phyloP scores from a whole-genome alignment of 805 yeast species.

The Wickerhamomyces xylosicus region DNA sequence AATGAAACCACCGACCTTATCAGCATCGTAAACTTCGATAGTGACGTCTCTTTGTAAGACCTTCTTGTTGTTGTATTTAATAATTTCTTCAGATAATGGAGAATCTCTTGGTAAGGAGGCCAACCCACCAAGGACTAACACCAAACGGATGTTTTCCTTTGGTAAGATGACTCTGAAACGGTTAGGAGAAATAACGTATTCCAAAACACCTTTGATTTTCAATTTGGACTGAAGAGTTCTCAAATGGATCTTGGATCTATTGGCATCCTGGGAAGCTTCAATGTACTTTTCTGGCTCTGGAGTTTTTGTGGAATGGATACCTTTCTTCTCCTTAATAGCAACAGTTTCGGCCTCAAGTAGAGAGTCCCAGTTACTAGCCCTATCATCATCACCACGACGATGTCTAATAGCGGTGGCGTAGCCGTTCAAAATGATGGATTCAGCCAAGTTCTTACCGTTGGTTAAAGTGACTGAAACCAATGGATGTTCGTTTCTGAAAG shows the following conservation, averaged over 20 bases:
- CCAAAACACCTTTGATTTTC: constrained; percentile 59
- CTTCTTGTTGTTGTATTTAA: constrained; percentile 41
- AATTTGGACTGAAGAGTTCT: constrained; percentile 60
- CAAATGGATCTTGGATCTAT: constrained; percentile 66
- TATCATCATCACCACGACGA: constrained; percentile 59
- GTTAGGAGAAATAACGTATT: constrained; percentile 57
- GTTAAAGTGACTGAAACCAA: constrained; percentile 46
- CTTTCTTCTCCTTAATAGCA: constrained; percentile 46
- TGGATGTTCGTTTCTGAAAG: constrained; percentile 59
- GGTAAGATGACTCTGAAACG: constrained; percentile 60
- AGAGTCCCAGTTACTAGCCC: constrained; percentile 70
- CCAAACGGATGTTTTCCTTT: constrained; percentile 58
- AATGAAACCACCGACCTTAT: constrained; percentile 73
- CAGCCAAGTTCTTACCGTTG: constrained; percentile 51
- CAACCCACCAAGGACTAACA: constrained; percentile 71
- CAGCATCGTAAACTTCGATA: constrained; percentile 57
- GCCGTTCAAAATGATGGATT: constrained; percentile 51
- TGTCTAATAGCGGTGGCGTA: constrained; percentile 72
- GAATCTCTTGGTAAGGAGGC: constrained; percentile 28
- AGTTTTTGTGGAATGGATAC: constrained; percentile 48
- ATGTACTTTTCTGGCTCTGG: constrained; percentile 53
- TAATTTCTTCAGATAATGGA: constrained; percentile 36
- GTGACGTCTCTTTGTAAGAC: constrained; percentile 66
- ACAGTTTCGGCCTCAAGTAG: constrained; percentile 58
- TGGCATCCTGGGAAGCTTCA: constrained; percentile 68